Evolutionary conservation across 1,284 basidiomycete species (phyloP).

Genomic region (Pascua sp.): DNA sequence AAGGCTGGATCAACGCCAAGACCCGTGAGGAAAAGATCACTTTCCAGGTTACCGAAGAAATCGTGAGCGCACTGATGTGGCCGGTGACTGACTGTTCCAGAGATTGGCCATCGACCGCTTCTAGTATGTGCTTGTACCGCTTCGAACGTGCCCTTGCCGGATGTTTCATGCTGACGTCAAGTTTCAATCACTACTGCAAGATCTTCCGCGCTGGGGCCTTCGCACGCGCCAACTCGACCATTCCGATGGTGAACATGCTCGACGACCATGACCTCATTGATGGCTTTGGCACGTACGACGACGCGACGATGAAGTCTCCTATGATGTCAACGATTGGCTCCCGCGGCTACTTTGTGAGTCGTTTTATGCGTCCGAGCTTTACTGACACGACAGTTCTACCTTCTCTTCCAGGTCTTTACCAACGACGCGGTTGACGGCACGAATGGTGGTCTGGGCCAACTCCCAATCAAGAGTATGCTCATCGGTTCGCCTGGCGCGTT

Average conservation of each 20-base stretch:
- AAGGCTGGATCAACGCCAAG: slow-evolving; percentile 69
- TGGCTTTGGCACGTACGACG: slow-evolving; percentile 78
- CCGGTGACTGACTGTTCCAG: slow-evolving; percentile 8
- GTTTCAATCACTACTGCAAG: slow-evolving; percentile 85
- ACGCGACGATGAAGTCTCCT: slow-evolving; percentile 71
- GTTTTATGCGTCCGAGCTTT: neutral
- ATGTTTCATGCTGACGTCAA: slow-evolving; percentile 9
- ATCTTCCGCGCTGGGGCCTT: slow-evolving; percentile 85
- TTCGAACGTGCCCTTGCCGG: no score
- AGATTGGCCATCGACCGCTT: slow-evolving; percentile 72
- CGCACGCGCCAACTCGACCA: slow-evolving; percentile 77
- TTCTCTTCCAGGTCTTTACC: slow-evolving; percentile 88
- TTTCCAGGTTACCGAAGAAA: slow-evolving; percentile 67
- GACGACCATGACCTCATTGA: slow-evolving; percentile 70
- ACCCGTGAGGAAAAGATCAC: slow-evolving; percentile 63
- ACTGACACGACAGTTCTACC: slow-evolving; percentile 55
- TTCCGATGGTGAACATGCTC: slow-evolving; percentile 69
- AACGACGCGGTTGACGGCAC: slow-evolving; percentile 70
- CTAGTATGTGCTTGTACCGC: slow-evolving; percentile 33
- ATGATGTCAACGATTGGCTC: slow-evolving; percentile 68
- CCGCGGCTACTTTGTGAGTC: slow-evolving; percentile 67
- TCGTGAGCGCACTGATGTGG: slow-evolving; percentile 47
- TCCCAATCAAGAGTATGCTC: slow-evolving; percentile 67
- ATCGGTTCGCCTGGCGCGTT: slow-evolving; percentile 70
- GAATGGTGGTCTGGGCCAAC: slow-evolving; percentile 57